A percentile compares a stretch with the other conserved stretches of the same genome.
These are phyloP conservation scores for Sextonia rubra DNA, from an alignment of 164 flowering plant genomes.

Conservation along the genomic window DNA sequence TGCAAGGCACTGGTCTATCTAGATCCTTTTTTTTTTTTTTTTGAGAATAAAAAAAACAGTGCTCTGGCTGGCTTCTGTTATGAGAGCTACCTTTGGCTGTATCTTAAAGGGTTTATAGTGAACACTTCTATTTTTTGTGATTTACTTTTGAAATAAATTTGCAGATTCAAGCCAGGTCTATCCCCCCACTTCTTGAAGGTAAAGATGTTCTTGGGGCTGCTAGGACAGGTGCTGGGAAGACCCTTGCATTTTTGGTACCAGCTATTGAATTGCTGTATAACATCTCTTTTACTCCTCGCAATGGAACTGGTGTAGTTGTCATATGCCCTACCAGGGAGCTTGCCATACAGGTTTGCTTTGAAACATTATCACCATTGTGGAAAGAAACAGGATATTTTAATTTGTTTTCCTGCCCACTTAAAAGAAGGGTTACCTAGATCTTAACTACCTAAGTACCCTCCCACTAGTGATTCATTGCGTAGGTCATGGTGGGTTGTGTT, in stretches of 20 bases:
- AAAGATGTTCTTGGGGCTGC: constrained; percentile 97
- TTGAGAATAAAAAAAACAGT: too few species aligned
- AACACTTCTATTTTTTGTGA: neutral
- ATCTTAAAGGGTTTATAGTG: neutral
- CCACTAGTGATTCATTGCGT: too few species aligned
- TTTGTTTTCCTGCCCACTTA: too few species aligned
- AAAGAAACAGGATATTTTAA: too few species aligned
- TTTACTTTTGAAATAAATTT: constrained; percentile 9
- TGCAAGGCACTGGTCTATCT: neutral
- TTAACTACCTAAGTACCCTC: too few species aligned
- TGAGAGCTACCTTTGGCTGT: neutral
- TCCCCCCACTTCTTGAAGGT: constrained; percentile 75
- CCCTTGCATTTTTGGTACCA: constrained; percentile 88
- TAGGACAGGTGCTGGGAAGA: constrained; percentile 95
- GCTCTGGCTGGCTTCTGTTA: too few species aligned
- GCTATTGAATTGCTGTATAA: constrained; percentile 77
- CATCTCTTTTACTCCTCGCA: constrained; percentile 55
- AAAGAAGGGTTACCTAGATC: too few species aligned
- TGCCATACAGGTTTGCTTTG: constrained; percentile 66
- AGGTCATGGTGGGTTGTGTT: too few species aligned
- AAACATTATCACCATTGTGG: neutral
- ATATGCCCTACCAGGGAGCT: constrained; percentile 98
- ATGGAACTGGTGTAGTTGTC: constrained; percentile 87
- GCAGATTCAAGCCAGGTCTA: constrained; percentile 87
- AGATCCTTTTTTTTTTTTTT: too few species aligned